Evolutionary conservation across 805 yeast genomes (phyloP), one percentile per base, ranked within the genome.

Genomic region (Danielia oregonensis): DNA sequence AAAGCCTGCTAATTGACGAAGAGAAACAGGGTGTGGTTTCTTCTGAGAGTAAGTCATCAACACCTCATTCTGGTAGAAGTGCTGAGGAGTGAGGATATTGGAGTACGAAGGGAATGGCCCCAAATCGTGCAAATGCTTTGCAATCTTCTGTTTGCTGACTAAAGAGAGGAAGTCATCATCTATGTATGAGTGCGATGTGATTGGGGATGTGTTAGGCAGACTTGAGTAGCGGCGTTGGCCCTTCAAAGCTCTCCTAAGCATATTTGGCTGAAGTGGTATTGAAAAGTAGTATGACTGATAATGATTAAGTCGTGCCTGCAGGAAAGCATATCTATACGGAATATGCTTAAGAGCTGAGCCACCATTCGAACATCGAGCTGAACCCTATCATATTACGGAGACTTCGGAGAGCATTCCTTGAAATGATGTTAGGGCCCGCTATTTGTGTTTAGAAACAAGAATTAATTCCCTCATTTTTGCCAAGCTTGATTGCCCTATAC

Each of bases 1-100:
- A 54, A 83, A 91, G 26, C 87, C 87, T 2, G 96, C 96, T 46
- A 91, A 61, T 50, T 91, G 97, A 33, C 86, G 69, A n/a, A 93
- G 58, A 1, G 96, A 82, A 15, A 91, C 94, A 0, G 97, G 96
- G 55, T 86, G 87, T 0, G 96, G 89, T n/a, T 54, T 54, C 43
- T 78, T 74, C 32, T 73, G 66, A 26, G 78, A 67, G 75, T 84
- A 86, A 24, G 70, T 68, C 51, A 76, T 59, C 39, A 87, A 63
- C 4, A 81, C 75, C 14, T 79, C 77, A 51, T 84, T 84, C 48
- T 88, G 97, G 54, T 86, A 91, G 58, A 85, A 91, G 54, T 88
- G 97, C 52, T 86, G 89, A 15, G 74, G 72, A 35, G 65, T 67
- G 26, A 67, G 44, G 35, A 67, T 65, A 39, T 51, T 61, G 30